phyloP scores from a whole-genome alignment of 306 rosid genomes.

The Rosa multiflora region DNA sequence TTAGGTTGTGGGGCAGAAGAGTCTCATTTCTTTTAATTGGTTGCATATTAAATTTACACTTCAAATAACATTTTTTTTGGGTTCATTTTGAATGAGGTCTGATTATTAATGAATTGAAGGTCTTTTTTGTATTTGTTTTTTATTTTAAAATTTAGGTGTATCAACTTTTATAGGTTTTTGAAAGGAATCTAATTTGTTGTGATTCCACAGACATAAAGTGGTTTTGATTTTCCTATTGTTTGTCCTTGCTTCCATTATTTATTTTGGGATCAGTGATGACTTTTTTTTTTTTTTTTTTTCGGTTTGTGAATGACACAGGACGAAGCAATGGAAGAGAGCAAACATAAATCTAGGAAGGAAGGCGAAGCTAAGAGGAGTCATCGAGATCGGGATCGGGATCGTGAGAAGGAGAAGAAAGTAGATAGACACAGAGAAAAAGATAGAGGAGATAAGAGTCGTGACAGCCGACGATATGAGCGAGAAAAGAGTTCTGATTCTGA shows the following conservation, averaged over 20 bases:
- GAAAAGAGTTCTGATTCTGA: slow-evolving; percentile 52
- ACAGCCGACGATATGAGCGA: slow-evolving; percentile 42
- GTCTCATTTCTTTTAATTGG: not conserved
- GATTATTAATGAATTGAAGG: not conserved
- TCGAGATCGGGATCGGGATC: slow-evolving; percentile 48
- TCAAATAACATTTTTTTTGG: not conserved
- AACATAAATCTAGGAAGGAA: slow-evolving; percentile 56
- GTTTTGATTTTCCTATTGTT: not conserved
- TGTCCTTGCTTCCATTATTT: not conserved
- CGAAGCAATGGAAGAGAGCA: slow-evolving; percentile 59
- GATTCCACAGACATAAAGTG: not conserved
- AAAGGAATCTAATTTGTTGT: not conserved
- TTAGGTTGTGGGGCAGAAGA: not conserved
- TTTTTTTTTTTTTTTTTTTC: not conserved
- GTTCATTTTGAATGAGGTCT: not conserved
- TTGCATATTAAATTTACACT: not conserved
- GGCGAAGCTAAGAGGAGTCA: slow-evolving; percentile 68
- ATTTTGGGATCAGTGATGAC: not conserved
- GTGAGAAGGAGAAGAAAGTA: slow-evolving; percentile 42
- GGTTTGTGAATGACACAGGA: slow-evolving; percentile 24
- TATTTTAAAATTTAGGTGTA: not conserved
- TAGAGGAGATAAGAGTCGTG: slow-evolving; percentile 39
- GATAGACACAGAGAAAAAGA: slow-evolving; percentile 31
- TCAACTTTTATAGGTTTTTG: not conserved
- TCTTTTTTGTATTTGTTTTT: not conserved